Evolutionary conservation across 2,329 filamentous ascomycete genomes (phyloP).

Genomic region (Talaromyces atroroseus): DNA sequence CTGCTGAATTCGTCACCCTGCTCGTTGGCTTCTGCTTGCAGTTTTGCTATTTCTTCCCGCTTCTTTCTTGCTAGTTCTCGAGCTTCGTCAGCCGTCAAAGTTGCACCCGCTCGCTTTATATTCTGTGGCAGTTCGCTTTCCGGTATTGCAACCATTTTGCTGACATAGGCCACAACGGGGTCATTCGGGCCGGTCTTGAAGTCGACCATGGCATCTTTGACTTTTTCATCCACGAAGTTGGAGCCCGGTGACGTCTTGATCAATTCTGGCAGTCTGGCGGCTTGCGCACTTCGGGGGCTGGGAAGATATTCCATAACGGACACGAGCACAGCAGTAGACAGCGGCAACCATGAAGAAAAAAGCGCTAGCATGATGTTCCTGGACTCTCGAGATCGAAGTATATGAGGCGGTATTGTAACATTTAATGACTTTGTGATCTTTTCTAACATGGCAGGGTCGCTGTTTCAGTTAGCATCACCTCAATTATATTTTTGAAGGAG

Average conservation of each 20-base stretch:
- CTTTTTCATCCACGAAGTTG: conserved; percentile 59
- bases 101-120: conserved; percentile 61
- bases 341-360: conserved; percentile 82
- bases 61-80: conserved; percentile 82
- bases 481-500: conserved; percentile 12
- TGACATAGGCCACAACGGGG: conserved; percentile 89
- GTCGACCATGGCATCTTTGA: conserved; percentile 75
- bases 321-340: conserved; percentile 87
- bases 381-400: conserved; percentile 77
- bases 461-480: conserved; percentile 38
- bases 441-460: conserved; percentile 73
- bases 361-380: conserved; percentile 77
- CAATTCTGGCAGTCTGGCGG: conserved; percentile 70
- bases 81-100: conserved; percentile 83
- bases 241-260: conserved; percentile 74
- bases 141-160: conserved; percentile 95
- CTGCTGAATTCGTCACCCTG: conserved; percentile 48
- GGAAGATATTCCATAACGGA: conserved; percentile 91
- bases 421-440: conserved; percentile 92
- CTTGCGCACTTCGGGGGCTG: conserved; percentile 74
- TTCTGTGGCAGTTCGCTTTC: conserved; percentile 89
- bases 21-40: conserved; percentile 56
- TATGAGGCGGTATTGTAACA: conserved; percentile 76
- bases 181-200: conserved; percentile 67
- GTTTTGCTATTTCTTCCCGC: conserved; percentile 77